Base-by-base conservation (phyloP, 768 basidiomycete genomes). In the Dentipellis sp. region DNA sequence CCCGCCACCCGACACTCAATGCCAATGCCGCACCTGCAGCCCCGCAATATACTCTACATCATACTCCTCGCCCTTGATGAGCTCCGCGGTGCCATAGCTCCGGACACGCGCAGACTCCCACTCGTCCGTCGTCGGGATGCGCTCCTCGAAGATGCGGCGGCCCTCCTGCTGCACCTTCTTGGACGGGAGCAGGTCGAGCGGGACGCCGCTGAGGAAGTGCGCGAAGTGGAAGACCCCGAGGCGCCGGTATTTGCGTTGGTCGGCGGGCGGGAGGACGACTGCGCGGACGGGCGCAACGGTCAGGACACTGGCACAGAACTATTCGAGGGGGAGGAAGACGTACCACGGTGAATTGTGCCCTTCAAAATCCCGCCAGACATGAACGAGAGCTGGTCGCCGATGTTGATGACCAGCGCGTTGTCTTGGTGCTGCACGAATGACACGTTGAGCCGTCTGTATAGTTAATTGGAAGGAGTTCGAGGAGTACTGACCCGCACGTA, bases 191-290 rank as follows among this genome's bases (percentile, higher is more conserved):
- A 70, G 63, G 22, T 66, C 60, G 8, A 71, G 59, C 1, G 65
- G 60, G 19, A 66, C 57, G 14, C 62, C 65, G 39, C 59, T 56
- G 8, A 68, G 60, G 46, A 70, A 68, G 48, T 71, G 70, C 11
- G 70, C 69, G 58, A 71, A 71, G 55, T 69, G 69, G 60, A 69
- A 71, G 6, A 71, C 66, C 0, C 70, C 69, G 10, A 71, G 64
- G 3, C 70, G 65, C 35, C 70, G 68, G 23, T 63, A 55, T 21
- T 61, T 37, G 1, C 39, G 57, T 60, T 71, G 70, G 56, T 71
- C 70, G 16, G 60, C 45, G 3, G 70, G 70, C 12, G 69, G 70
- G 21, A 64, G 64, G n/a, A 71, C 63, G 37, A 71, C 70, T 70
- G 29, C 22, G 19, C 4, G 19, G 29, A 21, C 5, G 45, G 29